These are phyloP conservation scores for Rhexocercosporidium sp. DNA, from an alignment of 2,329 filamentous ascomycete genomes.

Conservation along the genomic window DNA sequence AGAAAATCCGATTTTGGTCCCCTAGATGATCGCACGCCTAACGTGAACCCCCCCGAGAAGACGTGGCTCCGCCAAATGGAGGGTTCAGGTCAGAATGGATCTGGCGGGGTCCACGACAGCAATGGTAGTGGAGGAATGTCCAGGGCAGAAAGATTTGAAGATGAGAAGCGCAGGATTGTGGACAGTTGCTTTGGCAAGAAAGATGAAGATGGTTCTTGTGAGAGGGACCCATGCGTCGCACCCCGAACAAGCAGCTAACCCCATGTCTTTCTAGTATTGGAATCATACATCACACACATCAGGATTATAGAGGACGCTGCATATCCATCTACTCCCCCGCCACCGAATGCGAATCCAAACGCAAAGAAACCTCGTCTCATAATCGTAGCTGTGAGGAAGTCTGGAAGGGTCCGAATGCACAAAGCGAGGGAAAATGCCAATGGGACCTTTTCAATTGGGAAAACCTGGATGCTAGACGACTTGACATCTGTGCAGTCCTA, in stretches of 20 bases:
- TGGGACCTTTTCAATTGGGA: constrained; percentile 94
- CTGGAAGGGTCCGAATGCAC: constrained; percentile 91
- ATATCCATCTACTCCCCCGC: constrained; percentile 83
- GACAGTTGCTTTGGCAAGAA: constrained; percentile 93
- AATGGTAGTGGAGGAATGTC: constrained; percentile 39
- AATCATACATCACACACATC: constrained; percentile 98
- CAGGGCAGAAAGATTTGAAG: constrained; percentile 85
- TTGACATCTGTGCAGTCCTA: constrained; percentile 84
- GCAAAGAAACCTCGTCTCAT: constrained; percentile 90
- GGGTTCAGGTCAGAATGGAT: constrained; percentile 40
- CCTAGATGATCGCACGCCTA: constrained; percentile 33
- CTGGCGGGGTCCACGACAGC: constrained; percentile 41
- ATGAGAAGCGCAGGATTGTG: constrained; percentile 93
- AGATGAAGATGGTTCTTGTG: constrained; percentile 85
- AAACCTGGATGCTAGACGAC: constrained; percentile 97
- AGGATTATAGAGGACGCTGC: constrained; percentile 85
- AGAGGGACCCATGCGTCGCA: constrained; percentile 37
- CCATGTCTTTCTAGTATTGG: constrained; percentile 61
- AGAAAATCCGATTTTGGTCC: constrained; percentile 6
- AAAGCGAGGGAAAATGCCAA: constrained; percentile 96
- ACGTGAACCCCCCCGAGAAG: constrained; percentile 25
- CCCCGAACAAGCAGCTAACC: not conserved
- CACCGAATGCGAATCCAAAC: constrained; percentile 73
- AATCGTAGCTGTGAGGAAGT: constrained; percentile 90
- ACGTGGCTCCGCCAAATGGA: constrained; percentile 44